Conservation (phyloP, 1,139 yeast genomes). For the Wickerhamiella infanticola region DNA sequence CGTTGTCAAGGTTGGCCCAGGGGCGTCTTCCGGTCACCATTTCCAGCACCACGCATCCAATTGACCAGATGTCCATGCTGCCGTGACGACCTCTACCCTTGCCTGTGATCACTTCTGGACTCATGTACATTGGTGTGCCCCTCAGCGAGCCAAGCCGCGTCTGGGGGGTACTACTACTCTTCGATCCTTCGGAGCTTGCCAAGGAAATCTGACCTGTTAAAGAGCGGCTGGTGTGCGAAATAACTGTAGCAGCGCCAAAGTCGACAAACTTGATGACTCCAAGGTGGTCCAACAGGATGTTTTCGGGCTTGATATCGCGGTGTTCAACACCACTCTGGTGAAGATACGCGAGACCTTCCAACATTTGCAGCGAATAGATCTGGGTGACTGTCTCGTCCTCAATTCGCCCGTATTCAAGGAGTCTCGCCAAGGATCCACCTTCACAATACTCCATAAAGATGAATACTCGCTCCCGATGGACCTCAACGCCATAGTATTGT, state of each 20-base stretch:
- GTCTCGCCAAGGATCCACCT: conserved; percentile 80
- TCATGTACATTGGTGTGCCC: conserved; percentile 99
- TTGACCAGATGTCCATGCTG: conserved; percentile 46
- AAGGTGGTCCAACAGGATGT: conserved; percentile 74
- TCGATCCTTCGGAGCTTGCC: conserved; percentile 1
- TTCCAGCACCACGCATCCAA: conserved; percentile 91
- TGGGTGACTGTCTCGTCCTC: conserved; percentile 92
- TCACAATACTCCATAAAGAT: conserved; percentile 97
- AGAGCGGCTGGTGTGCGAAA: conserved; percentile 50
- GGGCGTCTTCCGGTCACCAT: conserved; percentile 55
- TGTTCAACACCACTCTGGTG: conserved; percentile 96
- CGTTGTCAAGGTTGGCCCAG: conserved; percentile 77
- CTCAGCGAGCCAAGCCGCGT: conserved; percentile 43
- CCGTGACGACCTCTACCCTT: conserved; percentile 47
- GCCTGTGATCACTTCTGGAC: conserved; percentile 92
- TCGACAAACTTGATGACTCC: conserved; percentile 93
- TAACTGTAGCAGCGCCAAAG: conserved; percentile 94
- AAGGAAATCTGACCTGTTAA: conserved; percentile 15
- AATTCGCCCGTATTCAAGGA: conserved; percentile 78
- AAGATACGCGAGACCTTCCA: conserved; percentile 87
- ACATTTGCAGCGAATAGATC: conserved; percentile 78
- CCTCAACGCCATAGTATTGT: conserved; percentile 93
- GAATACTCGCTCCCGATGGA: conserved; percentile 87
- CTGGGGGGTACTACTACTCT: conserved; percentile 15
- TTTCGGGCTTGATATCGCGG: conserved; percentile 92